Evolutionary conservation across 768 basidiomycete species (phyloP).

Genomic region (Cystofilobasidium bisporidii): DNA sequence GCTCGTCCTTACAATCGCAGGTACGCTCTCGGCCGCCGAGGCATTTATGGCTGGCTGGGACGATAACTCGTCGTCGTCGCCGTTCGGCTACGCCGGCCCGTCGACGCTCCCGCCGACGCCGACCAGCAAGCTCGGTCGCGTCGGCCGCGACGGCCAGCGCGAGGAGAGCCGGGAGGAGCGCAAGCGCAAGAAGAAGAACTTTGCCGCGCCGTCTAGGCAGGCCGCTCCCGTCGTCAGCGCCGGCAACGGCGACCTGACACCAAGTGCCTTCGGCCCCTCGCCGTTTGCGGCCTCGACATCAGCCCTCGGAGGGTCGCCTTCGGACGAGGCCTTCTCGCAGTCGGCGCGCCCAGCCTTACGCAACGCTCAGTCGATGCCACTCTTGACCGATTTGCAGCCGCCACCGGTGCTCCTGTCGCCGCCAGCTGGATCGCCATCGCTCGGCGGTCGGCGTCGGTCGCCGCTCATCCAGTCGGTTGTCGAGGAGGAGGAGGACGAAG

Average conservation of each 20-base stretch:
- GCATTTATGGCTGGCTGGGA: slow-evolving; percentile 12
- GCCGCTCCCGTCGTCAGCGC: neutral
- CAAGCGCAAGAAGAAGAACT: neutral
- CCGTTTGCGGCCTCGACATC: neutral
- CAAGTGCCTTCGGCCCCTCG: neutral
- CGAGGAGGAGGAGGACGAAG: slow-evolving; percentile 27
- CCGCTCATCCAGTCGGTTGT: slow-evolving; percentile 27
- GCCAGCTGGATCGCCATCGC: neutral
- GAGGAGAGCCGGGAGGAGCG: slow-evolving; percentile 5
- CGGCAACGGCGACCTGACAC: neutral
- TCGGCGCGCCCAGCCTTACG: neutral
- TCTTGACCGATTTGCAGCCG: neutral
- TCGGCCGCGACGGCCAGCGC: neutral
- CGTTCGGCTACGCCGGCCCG: slow-evolving; percentile 24
- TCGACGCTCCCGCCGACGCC: slow-evolving; percentile 16
- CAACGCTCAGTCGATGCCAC: slow-evolving; percentile 4
- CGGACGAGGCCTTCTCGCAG: neutral
- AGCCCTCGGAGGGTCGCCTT: neutral
- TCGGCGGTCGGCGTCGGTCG: slow-evolving; percentile 5
- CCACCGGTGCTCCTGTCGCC: neutral
- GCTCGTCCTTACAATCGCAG: neutral
- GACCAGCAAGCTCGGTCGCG: slow-evolving; percentile 12
- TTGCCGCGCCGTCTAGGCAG: neutral
- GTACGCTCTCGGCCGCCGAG: slow-evolving; percentile 20
- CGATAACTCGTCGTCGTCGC: neutral